A percentile compares a stretch with the other conserved stretches of the same genome.
Conservation (phyloP, 148 eudicot species). For the Fagopyrum tataricum region DNA sequence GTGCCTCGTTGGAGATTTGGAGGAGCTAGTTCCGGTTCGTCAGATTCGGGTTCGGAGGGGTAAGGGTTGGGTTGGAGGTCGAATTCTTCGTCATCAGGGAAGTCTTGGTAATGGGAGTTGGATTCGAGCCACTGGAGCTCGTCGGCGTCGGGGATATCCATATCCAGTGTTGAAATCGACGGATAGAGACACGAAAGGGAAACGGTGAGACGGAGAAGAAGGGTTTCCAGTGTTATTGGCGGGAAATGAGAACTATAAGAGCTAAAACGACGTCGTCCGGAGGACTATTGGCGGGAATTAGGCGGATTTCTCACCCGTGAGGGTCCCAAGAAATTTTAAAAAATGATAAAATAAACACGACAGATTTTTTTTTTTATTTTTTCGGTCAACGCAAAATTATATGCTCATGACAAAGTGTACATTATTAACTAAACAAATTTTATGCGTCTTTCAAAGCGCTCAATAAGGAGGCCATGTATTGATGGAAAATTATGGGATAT, state of each 20-base stretch:
- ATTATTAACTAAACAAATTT: too few species aligned
- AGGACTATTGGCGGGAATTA: not conserved
- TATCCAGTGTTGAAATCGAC: conserved; percentile 18
- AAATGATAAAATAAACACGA: too few species aligned
- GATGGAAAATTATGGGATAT: too few species aligned
- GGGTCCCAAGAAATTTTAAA: too few species aligned
- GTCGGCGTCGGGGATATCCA: conserved; percentile 59
- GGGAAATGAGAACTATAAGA: not conserved
- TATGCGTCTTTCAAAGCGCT: too few species aligned
- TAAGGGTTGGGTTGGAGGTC: conserved; percentile 4
- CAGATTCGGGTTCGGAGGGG: conserved; percentile 12
- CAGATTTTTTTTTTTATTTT: too few species aligned
- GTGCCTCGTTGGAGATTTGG: conserved; percentile 4
- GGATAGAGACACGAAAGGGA: not conserved
- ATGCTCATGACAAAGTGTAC: too few species aligned
- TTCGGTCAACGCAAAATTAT: too few species aligned
- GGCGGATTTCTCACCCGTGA: not conserved
- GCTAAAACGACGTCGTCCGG: not conserved
- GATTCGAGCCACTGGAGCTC: conserved; percentile 94
- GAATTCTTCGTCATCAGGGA: conserved; percentile 12
- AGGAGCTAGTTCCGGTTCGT: conserved; percentile 15
- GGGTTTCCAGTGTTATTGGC: conserved; percentile 10
- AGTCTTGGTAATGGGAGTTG: conserved; percentile 37
- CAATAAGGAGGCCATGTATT: too few species aligned
- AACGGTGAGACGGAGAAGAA: not conserved